Conservation (phyloP, 345 rosid species). For the Aquilaria malaccensis region DNA sequence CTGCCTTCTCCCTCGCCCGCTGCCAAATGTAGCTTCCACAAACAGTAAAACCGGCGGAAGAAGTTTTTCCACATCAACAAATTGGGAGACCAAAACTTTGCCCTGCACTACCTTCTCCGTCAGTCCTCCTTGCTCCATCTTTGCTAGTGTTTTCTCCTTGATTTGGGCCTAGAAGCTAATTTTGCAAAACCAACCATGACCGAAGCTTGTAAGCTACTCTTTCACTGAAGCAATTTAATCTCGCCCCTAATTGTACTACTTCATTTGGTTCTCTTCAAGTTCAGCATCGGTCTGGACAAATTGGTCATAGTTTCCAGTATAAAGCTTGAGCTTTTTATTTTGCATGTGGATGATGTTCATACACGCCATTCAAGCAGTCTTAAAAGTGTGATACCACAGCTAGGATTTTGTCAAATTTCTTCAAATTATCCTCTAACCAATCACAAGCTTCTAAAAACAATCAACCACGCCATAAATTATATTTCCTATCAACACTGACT, state of each 20-base stretch:
- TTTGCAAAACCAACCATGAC: constrained; percentile 90
- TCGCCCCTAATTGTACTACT: constrained; percentile 98
- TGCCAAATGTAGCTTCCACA: constrained; percentile 84
- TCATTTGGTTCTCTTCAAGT: constrained; percentile 98
- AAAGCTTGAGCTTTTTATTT: constrained; percentile 65
- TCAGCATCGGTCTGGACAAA: constrained; percentile 92
- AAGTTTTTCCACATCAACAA: constrained; percentile 90
- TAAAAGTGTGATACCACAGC: constrained; percentile 95
- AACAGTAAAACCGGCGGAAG: constrained; percentile 98
- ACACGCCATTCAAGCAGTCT: constrained; percentile 93
- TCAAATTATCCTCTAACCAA: constrained; percentile 93
- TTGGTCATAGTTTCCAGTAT: constrained; percentile 92
- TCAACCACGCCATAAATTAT: too few species aligned
- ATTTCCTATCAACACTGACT: constrained; percentile 29
- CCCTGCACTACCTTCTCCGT: constrained; percentile 76
- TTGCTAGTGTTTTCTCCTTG: constrained; percentile 96
- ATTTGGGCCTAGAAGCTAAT: constrained; percentile 97
- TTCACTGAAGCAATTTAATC: constrained; percentile 96
- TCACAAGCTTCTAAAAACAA: constrained; percentile 60
- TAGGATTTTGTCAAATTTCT: constrained; percentile 85
- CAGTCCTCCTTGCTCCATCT: constrained; percentile 99
- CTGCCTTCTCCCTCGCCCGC: too few species aligned
- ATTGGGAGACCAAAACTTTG: constrained; percentile 76
- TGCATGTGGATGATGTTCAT: constrained; percentile 99
- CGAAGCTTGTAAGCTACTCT: constrained; percentile 97